Evolutionary conservation across 169 alveolate species (phyloP).

Genomic region (Eimeria zaria): DNA sequence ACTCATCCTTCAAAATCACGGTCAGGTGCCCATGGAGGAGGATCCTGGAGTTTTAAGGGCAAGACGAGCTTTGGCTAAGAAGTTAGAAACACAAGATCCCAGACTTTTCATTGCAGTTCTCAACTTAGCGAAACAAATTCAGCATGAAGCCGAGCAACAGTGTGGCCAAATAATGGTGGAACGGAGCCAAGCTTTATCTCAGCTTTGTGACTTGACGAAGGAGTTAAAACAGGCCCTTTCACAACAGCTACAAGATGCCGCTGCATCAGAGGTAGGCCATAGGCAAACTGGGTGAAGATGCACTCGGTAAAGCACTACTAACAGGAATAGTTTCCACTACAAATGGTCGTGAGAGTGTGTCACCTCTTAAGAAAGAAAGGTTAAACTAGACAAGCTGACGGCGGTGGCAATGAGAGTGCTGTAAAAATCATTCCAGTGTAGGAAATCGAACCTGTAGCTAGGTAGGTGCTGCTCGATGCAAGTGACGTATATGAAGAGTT

Average conservation of each 20-base stretch:
- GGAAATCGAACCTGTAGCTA: background rate
- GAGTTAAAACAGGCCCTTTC: constrained; percentile 24
- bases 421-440: background rate
- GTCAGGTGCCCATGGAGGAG: constrained; percentile 41
- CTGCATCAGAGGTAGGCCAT: constrained; percentile 26
- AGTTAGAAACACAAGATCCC: constrained; percentile 32
- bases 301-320: background rate
- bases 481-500: background rate
- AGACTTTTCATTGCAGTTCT: constrained; percentile 48
- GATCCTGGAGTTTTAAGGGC: constrained; percentile 76
- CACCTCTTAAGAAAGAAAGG: background rate
- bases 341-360: background rate
- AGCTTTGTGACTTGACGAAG: constrained; percentile 11
- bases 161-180: constrained; percentile 15
- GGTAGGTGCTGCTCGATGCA: background rate
- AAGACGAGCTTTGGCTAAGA: constrained; percentile 54
- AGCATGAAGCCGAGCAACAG: constrained; percentile 25
- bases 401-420: background rate
- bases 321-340: background rate
- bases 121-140: constrained; percentile 36
- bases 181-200: constrained; percentile 51
- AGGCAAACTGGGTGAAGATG: background rate
- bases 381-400: background rate
- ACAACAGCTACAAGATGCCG: constrained; percentile 39
- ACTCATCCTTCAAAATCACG: constrained; percentile 47